phyloP scores from a whole-genome alignment of 495 filamentous ascomycete genomes.

The Neurospora sp. region DNA sequence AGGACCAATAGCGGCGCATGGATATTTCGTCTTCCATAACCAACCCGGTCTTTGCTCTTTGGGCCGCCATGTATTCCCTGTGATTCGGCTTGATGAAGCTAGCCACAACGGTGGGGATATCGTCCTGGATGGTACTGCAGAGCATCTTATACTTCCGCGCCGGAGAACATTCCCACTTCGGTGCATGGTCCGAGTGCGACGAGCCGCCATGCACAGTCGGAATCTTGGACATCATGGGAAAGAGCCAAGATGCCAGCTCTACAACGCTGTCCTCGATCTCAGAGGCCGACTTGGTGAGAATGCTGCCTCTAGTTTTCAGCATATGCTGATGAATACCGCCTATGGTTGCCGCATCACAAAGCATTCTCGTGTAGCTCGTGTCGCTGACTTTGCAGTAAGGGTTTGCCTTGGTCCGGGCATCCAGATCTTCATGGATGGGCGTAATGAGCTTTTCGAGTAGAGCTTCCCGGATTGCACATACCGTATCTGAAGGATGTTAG shows the following conservation, averaged over 20 bases:
- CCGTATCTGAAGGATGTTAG: background rate
- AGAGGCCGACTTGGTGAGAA: background rate
- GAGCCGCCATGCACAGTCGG: background rate
- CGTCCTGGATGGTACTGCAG: background rate
- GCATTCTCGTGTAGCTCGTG: no score
- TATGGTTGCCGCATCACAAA: background rate
- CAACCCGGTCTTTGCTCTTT: background rate
- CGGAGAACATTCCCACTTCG: background rate
- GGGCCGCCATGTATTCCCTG: background rate
- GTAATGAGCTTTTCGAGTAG: background rate
- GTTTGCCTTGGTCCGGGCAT: background rate
- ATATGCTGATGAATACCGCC: background rate
- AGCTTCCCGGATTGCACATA: background rate
- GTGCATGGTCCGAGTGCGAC: no score
- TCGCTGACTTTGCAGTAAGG: background rate
- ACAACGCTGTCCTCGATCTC: background rate
- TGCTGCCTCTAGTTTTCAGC: background rate
- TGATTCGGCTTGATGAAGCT: background rate
- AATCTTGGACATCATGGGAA: background rate
- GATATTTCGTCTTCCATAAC: background rate
- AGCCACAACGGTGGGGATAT: background rate
- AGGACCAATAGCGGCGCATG: background rate
- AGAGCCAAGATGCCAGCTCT: background rate
- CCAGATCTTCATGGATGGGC: background rate
- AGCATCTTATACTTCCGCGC: background rate